Evolutionary conservation across 1,139 yeast species (phyloP).

Genomic region (Blastobotrys arbuscula): DNA sequence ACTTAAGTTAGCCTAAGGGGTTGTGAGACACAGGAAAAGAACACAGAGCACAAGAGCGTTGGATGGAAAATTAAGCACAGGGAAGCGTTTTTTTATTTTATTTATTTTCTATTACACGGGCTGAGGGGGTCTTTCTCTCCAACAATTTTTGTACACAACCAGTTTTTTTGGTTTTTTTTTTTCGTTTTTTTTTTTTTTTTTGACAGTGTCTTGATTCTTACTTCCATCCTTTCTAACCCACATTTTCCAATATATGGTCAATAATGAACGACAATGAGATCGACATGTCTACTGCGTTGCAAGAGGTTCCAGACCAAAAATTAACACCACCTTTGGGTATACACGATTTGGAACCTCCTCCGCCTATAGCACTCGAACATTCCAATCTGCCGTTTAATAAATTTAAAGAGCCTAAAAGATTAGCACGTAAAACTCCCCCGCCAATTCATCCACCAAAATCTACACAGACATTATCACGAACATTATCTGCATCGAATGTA

Average conservation of each 20-base stretch:
- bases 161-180: neutral
- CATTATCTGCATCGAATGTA: conserved; percentile 12
- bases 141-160: no score
- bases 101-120: no score
- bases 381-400: neutral
- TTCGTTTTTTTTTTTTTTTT: neutral
- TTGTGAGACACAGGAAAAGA: no score
- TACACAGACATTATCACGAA: conserved; percentile 5
- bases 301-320: neutral
- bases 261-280: conserved; percentile 2
- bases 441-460: conserved; percentile 7
- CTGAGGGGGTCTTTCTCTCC: no score
- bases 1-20: no score
- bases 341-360: no score
- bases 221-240: neutral
- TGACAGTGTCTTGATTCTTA: neutral
- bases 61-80: no score
- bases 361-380: neutral
- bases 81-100: no score
- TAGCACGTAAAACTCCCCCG: conserved; percentile 4
- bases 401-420: neutral
- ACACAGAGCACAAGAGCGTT: no score
- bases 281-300: conserved; percentile 9
- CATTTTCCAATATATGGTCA: no score
- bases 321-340: no score